Conservation (phyloP, 2,329 filamentous ascomycete genomes). For the Aspergillus sp. region DNA sequence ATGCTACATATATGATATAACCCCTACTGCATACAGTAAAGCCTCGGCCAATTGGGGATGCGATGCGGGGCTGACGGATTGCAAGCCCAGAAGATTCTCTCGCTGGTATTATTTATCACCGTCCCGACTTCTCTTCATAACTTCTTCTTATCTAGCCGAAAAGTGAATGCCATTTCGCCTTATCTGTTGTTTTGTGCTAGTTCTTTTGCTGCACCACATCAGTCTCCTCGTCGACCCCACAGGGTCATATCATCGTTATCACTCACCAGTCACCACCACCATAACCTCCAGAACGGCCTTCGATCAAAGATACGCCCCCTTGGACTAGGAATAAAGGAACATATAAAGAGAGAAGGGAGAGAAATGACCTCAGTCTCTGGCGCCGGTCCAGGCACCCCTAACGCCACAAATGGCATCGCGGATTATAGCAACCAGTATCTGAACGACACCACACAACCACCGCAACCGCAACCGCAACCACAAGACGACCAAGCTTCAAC, state of each 20-base stretch:
- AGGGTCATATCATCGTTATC: no score
- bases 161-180: not conserved
- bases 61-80: slow-evolving; percentile 5
- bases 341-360: not conserved
- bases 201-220: not conserved
- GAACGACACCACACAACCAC: slow-evolving; percentile 1
- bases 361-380: not conserved
- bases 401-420: slow-evolving; percentile 3
- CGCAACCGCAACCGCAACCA: slow-evolving; percentile 7
- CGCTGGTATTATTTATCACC: not conserved
- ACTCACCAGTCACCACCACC: no score
- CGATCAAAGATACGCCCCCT: no score
- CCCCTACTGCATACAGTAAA: not conserved
- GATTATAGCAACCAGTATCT: slow-evolving; percentile 1
- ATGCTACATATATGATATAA: no score
- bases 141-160: no score
- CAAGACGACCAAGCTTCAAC: not conserved
- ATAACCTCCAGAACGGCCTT: no score
- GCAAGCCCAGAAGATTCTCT: slow-evolving; percentile 7
- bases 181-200: not conserved
- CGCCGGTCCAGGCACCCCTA: not conserved
- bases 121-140: no score
- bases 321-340: not conserved
- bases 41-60: slow-evolving; percentile 2
- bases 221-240: not conserved